These are phyloP conservation scores for Chrysoporthe deuterocubensis DNA, from an alignment of 2,329 filamentous ascomycete genomes.

Conservation along the genomic window DNA sequence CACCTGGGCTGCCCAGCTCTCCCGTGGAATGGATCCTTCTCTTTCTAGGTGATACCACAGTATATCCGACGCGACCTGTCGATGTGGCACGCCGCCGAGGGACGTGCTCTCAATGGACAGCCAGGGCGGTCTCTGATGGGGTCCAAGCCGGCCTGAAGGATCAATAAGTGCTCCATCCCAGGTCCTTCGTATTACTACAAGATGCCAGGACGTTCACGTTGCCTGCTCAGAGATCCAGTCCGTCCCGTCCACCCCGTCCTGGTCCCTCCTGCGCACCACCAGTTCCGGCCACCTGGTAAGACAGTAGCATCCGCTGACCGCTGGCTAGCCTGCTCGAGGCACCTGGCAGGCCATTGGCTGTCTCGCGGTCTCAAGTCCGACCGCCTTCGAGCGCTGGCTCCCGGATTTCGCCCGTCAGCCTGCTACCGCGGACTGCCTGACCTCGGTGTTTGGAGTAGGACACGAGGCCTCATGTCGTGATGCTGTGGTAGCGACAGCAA, in stretches of 20 bases:
- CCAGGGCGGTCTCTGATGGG: not conserved
- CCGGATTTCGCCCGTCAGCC: too few relatives aligned
- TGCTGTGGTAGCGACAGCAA: not conserved
- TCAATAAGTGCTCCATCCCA: not conserved
- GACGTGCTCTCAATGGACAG: conserved; percentile 14
- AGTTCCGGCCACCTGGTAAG: conserved; percentile 2
- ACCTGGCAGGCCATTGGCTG: not conserved
- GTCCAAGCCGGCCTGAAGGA: conserved; percentile 3
- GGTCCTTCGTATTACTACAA: not conserved
- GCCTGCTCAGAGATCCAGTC: not conserved
- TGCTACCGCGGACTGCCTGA: not conserved
- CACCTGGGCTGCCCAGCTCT: not conserved
- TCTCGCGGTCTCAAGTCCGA: not conserved
- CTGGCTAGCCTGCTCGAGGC: not conserved
- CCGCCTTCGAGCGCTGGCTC: not conserved
- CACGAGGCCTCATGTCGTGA: not conserved
- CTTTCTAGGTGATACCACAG: not conserved
- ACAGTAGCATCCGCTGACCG: not conserved
- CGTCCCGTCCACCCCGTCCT: not conserved
- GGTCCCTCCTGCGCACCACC: not conserved
- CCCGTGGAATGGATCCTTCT: not conserved
- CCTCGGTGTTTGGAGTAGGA: not conserved
- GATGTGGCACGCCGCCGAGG: conserved; percentile 4
- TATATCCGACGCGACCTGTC: conserved; percentile 1
- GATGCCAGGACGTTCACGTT: not conserved